Evolutionary conservation across 208 protist species (phyloP), one percentile per base, ranked within the genome.

Genomic region (Crithidia fasciculata): DNA sequence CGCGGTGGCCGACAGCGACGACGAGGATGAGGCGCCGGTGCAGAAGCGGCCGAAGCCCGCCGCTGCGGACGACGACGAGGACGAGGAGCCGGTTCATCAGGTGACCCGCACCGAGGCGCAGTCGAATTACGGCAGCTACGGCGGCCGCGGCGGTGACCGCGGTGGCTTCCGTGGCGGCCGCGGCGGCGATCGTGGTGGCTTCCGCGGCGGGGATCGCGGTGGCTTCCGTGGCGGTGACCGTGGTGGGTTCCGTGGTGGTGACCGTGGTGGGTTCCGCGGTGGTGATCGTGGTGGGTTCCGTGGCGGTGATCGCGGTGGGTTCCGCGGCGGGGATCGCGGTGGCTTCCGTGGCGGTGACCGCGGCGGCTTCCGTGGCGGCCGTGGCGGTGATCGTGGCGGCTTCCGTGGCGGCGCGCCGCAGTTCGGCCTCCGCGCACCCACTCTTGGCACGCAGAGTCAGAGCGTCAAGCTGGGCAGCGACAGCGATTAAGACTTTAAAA

Each of bases 401-500:
- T 84, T 80, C 68, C 89, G 80, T 63, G 88, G 85, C 67, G 83
- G 78, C n/a, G 83, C 87, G 18, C 82, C 87, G 59, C 78, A 80
- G 76, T 91, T 94, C 58, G 91, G 91, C 49, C 74, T 72, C 65
- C 69, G 83, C 49, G 55, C 85, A 5, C 83, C 88, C 28, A 71
- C 79, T 36, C 80, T 96, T 16, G 80, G 83, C 66, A 80, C 76
- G 16, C 69, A 57, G 57, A 83, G 85, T 54, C 81, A 84, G 62
- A 93, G 76, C 70, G 80, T 81, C 13, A 93, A 90, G 76, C 85
- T 93, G 57, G 88, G 86, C 68, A 94, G 88, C 66, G 91, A 96
- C 62, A 86, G 87, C 69, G 86, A 89, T 43, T 87, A 88, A 75
- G n/a, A 0, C 13, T 12, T 18, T 6, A 28, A 16, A 49, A 1